Evolutionary conservation across 1,284 basidiomycete genomes (phyloP), one percentile per base, ranked within the genome.

Genomic region (Trametes polyzona): DNA sequence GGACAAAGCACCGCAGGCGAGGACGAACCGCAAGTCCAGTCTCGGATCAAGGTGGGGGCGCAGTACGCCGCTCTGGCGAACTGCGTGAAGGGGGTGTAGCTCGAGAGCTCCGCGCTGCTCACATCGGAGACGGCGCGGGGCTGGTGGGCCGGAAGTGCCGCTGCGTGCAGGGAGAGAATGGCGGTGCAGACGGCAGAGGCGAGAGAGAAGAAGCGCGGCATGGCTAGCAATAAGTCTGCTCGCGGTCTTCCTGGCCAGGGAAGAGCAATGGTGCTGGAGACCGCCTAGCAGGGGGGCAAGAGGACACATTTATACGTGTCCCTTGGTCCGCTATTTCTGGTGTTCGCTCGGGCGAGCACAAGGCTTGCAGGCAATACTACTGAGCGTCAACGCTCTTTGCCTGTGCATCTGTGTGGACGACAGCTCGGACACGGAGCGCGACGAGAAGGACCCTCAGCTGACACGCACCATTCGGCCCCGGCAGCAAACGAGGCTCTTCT

Each of bases 31-130:
- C 82, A 84, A 4, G 65, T 55, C 81, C 81, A 83, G 24, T 64
- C 71, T 37, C 67, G 60, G 6, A 80, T 67, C 36, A 67, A 68
- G 59, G 65, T 64, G 1, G 76, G 73, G 4, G 68, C 37, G 60
- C 82, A 83, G 62, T 83, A 84, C 16, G 82, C 80, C 16, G 81
- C 80, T 44, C 79, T 70, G 27, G 83, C 80, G 60, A 83, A 78
- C 65, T 81, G 71, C 0, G 78, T 74, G 57, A 76, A 83, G 4
- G 80, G 78, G 10, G 70, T 69, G 42, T 78, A 73, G n/a, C 58
- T 66, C 4, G 71, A 54, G 19, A 82, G 14, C 10, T 59, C 49
- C 37, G 42, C 8, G 26, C 37, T 47, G 16, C 36, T 58, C 10
- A 52, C 53, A 1, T 35, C 54, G 26, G 16, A 23, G 1, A 26